phyloP scores from a whole-genome alignment of 257 asterid genomes.

The Gentiana straminea region DNA sequence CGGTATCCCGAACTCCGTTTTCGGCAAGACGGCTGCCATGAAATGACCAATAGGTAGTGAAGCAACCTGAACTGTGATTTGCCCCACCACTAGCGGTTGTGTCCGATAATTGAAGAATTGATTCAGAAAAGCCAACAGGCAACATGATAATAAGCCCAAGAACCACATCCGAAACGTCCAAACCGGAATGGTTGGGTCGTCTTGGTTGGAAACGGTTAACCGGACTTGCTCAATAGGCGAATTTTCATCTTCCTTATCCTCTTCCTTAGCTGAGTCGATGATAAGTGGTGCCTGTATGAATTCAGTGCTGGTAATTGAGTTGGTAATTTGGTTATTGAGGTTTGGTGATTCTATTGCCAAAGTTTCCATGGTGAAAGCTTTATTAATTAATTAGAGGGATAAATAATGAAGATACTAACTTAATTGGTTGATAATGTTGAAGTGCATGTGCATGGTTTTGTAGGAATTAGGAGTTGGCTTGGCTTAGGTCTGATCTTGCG shows the following conservation, averaged over 20 bases:
- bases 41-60: slow-evolving; percentile 44
- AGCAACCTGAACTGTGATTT: slow-evolving; percentile 39
- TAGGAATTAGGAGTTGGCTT: no score
- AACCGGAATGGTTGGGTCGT: slow-evolving; percentile 36
- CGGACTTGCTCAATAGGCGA: slow-evolving; percentile 61
- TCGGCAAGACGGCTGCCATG: slow-evolving; percentile 42
- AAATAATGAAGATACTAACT: no score
- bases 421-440: no score
- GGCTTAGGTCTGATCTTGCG: no score
- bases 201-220: slow-evolving; percentile 42
- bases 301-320: slow-evolving; percentile 1
- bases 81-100: slow-evolving; percentile 18
- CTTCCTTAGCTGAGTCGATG: no score
- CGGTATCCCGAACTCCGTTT: slow-evolving; percentile 25
- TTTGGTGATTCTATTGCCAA: slow-evolving; percentile 18
- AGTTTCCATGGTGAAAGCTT: slow-evolving; percentile 32
- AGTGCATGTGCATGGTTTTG: no score
- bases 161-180: slow-evolving; percentile 57
- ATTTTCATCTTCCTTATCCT: slow-evolving; percentile 14
- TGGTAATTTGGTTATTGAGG: neutral
- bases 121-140: slow-evolving; percentile 34
- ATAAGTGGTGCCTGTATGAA: neutral
- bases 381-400: no score
- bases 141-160: slow-evolving; percentile 39
- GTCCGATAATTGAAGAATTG: slow-evolving; percentile 49